phyloP scores from a whole-genome alignment of 768 basidiomycete genomes.

The Collybiopsis luxurians region DNA sequence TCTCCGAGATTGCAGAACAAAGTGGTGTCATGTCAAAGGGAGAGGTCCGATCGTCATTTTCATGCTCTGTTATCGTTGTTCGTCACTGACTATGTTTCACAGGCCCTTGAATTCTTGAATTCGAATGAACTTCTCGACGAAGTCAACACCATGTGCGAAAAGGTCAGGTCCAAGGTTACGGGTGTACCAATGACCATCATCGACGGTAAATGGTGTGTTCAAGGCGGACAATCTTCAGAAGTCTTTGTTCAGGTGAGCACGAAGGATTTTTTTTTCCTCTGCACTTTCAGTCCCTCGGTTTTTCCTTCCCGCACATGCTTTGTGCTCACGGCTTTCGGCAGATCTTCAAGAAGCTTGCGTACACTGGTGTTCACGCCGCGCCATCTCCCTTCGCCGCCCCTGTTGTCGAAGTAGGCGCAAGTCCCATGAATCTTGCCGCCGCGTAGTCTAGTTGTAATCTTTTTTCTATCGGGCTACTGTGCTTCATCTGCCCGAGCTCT shows the following conservation, averaged over 20 bases:
- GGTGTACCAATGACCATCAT: conserved; percentile 83
- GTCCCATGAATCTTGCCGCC: neutral
- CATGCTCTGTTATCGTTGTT: neutral
- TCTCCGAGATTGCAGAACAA: conserved; percentile 57
- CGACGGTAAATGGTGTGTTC: conserved; percentile 74
- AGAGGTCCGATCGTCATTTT: conserved; percentile 42
- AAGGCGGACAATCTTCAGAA: conserved; percentile 70
- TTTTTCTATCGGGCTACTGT: neutral
- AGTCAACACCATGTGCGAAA: conserved; percentile 58
- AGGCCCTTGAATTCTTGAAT: conserved; percentile 65
- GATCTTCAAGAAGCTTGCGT: conserved; percentile 52
- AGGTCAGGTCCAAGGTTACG: conserved; percentile 61
- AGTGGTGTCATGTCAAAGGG: conserved; percentile 54
- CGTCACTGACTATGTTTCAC: conserved; percentile 10
- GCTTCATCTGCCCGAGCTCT: neutral
- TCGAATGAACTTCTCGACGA: conserved; percentile 65
- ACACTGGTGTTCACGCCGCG: conserved; percentile 27
- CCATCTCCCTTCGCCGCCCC: conserved; percentile 32
- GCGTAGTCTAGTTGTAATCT: too few species aligned
- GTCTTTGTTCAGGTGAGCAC: conserved; percentile 61
- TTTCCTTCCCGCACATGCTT: neutral
- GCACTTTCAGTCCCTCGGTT: neutral
- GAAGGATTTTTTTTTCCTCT: neutral
- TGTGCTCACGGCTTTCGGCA: conserved; percentile 12
- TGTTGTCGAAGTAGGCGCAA: conserved; percentile 24